Base-by-base conservation (phyloP, 2,329 filamentous ascomycete species). In the Chrysoporthe cubensis region DNA sequence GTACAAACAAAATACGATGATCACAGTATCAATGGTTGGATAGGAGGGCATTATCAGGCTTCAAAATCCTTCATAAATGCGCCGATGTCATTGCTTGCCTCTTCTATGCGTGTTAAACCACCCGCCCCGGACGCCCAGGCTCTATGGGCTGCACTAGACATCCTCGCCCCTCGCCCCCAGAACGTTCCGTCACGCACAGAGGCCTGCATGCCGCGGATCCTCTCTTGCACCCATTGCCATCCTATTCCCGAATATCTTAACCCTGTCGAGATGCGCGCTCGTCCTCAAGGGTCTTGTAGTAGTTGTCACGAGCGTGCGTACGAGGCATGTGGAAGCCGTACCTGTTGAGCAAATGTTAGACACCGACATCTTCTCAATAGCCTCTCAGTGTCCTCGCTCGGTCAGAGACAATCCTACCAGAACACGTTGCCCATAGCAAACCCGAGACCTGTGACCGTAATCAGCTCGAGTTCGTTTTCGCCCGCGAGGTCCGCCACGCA, bases 291-390 rank as follows among this genome's bases (percentile, higher is more conserved):
- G 86, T 82, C 79, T 78, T 78, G 82, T 88, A 88, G 83, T 82
- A 84, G 78, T 79, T 79, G 79, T 89, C 87, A 76, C 87, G 86
- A 71, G 81, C 82, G 75, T 83, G 77, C 75, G 84, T 87, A 78
- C 86, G 85, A 73, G 86, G 87, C 75, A 88, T 80, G 81, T 89
- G 87, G 81, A 77, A 89, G 77, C 87, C 86, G 82, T 88, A 86
- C 86, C 86, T 88, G 72, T 71, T 66, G 14, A 14, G 46, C 59
- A 13, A 48, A 18, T 43, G 37, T 58, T 61, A 58, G 26, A 57
- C 18, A 3, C 40, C 44, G n/a, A 8, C 3, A 11, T 6, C 48
- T 4, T 42, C 4, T 48, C 4, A 18, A 13, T 18, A 34, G n/a
- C 3, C 37, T 6, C 42, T 14, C 8, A 42, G 21, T 44, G 18